Percentiles rank a stretch among this genome's conserved stretches.
These are phyloP conservation scores for Reticulascus tulasneorum DNA, from an alignment of 2,329 filamentous ascomycete species.

Conservation along the genomic window DNA sequence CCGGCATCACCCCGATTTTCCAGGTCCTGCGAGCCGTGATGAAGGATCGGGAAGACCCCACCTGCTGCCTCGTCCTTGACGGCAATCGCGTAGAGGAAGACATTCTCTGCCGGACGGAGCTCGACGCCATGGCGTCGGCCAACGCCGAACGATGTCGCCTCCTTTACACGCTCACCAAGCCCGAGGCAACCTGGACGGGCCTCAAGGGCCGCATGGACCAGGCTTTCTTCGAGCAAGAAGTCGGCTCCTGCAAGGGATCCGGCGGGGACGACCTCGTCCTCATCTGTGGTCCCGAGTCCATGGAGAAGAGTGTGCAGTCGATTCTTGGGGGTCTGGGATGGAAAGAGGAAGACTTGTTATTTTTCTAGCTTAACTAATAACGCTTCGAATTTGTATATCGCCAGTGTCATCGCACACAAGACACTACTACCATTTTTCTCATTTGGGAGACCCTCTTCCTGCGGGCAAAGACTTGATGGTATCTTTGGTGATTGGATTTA, in stretches of 20 bases:
- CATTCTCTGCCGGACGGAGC: conserved; percentile 72
- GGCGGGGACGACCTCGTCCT: conserved; percentile 60
- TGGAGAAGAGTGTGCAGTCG: conserved; percentile 64
- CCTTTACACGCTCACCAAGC: conserved; percentile 65
- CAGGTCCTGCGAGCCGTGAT: conserved; percentile 76
- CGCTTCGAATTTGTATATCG: too few species aligned
- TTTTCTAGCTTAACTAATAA: too few species aligned
- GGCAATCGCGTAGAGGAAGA: conserved; percentile 76
- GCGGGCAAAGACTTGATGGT: not conserved
- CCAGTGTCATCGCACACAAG: too few species aligned
- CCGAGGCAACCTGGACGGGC: conserved; percentile 63
- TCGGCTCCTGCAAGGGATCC: conserved; percentile 32
- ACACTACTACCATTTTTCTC: too few species aligned
- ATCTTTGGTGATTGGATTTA: not conserved
- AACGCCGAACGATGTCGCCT: conserved; percentile 58
- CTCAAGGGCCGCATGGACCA: conserved; percentile 62
- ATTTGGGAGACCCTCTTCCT: not conserved
- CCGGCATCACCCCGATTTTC: conserved; percentile 89
- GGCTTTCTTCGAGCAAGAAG: conserved; percentile 58
- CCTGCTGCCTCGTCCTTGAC: conserved; percentile 68
- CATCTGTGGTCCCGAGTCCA: conserved; percentile 71
- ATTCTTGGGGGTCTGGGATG: conserved; percentile 60
- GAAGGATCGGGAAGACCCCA: conserved; percentile 58
- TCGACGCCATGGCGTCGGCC: conserved; percentile 58
- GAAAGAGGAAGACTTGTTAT: conserved; percentile 67